Evolutionary conservation across 148 eudicot species (phyloP).

Genomic region (Amaranthus palmeri): DNA sequence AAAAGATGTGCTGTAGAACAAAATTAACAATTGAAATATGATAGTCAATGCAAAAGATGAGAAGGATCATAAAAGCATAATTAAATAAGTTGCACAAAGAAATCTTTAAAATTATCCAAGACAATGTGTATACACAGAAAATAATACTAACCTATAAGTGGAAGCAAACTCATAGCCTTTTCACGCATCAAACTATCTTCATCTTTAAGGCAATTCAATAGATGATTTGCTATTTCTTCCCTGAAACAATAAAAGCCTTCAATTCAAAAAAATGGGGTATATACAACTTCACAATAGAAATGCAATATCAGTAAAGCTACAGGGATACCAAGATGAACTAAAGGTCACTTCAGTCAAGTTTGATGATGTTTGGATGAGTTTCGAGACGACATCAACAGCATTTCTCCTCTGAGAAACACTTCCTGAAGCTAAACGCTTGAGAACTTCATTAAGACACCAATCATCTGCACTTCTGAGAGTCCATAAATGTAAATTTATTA

Average conservation of each 20-base stretch:
- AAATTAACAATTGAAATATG: not conserved
- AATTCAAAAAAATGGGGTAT: conserved; percentile 10
- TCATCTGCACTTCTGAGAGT: conserved; percentile 44
- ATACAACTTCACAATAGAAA: not conserved
- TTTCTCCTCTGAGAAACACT: conserved; percentile 49
- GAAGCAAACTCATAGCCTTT: conserved; percentile 48
- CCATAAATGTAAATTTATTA: conserved; percentile 19
- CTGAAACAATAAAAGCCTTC: conserved; percentile 26
- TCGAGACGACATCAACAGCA: conserved; percentile 57
- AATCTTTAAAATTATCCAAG: not conserved
- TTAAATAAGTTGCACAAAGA: not conserved
- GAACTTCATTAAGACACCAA: conserved; percentile 51
- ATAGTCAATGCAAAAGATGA: not conserved
- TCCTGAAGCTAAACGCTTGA: conserved; percentile 48
- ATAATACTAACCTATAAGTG: conserved; percentile 50
- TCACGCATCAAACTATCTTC: conserved; percentile 43
- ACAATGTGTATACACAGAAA: not conserved
- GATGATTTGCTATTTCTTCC: conserved; percentile 53
- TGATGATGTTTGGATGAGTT: conserved; percentile 40
- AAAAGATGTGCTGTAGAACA: not conserved
- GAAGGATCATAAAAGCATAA: not conserved
- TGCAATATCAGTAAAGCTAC: conserved; percentile 2
- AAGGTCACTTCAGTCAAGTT: conserved; percentile 28
- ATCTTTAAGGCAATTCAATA: conserved; percentile 52
- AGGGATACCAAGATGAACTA: conserved; percentile 28